Conservation (phyloP, 345 rosid genomes). For the Garcia nutans region DNA sequence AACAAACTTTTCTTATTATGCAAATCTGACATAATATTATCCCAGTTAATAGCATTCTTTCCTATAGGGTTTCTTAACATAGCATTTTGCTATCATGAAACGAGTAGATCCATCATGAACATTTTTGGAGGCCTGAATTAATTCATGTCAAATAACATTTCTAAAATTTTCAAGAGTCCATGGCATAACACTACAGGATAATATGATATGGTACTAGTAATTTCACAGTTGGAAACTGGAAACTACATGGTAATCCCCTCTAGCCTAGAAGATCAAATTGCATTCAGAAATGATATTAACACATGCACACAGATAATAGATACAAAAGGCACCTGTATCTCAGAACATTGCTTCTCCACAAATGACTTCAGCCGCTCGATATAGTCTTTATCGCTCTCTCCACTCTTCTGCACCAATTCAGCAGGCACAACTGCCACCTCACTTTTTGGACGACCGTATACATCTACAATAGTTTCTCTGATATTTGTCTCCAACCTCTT, state of each 20-base stretch:
- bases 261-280: neutral
- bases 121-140: neutral
- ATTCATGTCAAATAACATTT: neutral
- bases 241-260: neutral
- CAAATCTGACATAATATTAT: neutral
- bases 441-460: conserved; percentile 76
- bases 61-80: neutral
- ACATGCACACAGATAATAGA: neutral
- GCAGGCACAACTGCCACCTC: conserved; percentile 87
- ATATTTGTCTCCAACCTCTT: conserved; percentile 61
- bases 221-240: neutral
- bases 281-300: neutral
- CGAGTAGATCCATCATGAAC: neutral
- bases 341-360: conserved; percentile 82
- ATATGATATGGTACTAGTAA: neutral
- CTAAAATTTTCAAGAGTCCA: neutral
- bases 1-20: neutral
- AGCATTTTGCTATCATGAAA: neutral
- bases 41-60: neutral
- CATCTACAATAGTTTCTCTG: conserved; percentile 64
- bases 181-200: neutral
- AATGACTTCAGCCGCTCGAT: conserved; percentile 69
- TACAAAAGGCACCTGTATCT: conserved; percentile 62
- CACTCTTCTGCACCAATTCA: conserved; percentile 74
- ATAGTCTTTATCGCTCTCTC: conserved; percentile 70